Conservation (phyloP, 768 basidiomycete genomes). For the Clavulina sp. region DNA sequence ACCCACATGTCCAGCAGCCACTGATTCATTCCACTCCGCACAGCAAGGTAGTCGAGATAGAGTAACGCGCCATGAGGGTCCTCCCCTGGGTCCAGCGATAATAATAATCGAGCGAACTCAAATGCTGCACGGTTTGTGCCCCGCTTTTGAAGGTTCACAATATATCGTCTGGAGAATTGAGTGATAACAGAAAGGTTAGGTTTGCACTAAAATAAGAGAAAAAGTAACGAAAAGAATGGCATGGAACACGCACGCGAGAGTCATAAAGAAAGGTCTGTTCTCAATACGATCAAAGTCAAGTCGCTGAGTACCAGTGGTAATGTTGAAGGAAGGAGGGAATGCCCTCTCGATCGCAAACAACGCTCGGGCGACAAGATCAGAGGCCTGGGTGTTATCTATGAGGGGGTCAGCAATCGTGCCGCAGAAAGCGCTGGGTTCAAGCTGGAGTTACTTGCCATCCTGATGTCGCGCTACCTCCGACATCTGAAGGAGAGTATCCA, state of each 20-base stretch:
- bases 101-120: slow-evolving; percentile 76
- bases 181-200: no score
- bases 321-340: slow-evolving; percentile 72
- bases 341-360: slow-evolving; percentile 86
- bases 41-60: slow-evolving; percentile 69
- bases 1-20: slow-evolving; percentile 66
- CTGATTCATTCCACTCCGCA: slow-evolving; percentile 59
- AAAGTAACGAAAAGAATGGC: slow-evolving; percentile 32
- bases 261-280: slow-evolving; percentile 84
- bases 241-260: slow-evolving; percentile 66
- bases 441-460: slow-evolving; percentile 37
- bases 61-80: slow-evolving; percentile 78
- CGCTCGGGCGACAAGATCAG: slow-evolving; percentile 83
- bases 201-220: neutral
- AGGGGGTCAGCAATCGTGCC: neutral
- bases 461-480: slow-evolving; percentile 73
- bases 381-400: slow-evolving; percentile 62
- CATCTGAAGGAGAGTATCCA: slow-evolving; percentile 75
- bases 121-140: slow-evolving; percentile 83
- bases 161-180: neutral
- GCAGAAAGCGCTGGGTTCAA: neutral
- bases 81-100: slow-evolving; percentile 66
- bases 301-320: slow-evolving; percentile 62
- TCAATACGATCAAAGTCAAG: slow-evolving; percentile 84
- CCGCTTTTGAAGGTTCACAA: slow-evolving; percentile 68